Evolutionary conservation across 2,329 filamentous ascomycete genomes (phyloP).

Genomic region (Pyrenophora teres): DNA sequence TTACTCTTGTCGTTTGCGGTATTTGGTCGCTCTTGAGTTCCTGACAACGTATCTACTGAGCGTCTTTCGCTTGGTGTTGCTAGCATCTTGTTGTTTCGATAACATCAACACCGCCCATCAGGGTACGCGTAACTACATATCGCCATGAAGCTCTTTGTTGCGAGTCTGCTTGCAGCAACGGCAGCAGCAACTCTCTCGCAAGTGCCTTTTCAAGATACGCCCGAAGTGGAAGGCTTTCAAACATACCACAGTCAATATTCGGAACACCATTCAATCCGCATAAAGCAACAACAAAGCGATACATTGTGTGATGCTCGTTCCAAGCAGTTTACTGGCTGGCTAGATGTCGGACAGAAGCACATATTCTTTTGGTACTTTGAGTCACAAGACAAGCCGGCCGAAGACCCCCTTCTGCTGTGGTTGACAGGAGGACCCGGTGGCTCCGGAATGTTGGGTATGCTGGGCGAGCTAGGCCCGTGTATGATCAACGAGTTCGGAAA

Average conservation of each 20-base stretch:
- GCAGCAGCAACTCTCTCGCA: slow-evolving; percentile 27
- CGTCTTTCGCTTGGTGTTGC: neutral
- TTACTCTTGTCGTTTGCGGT: neutral
- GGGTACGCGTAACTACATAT: neutral
- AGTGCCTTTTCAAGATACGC: slow-evolving; percentile 36
- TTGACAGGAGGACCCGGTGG: slow-evolving; percentile 49
- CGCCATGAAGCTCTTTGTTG: slow-evolving; percentile 24
- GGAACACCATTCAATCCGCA: slow-evolving; percentile 41
- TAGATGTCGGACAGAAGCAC: slow-evolving; percentile 49
- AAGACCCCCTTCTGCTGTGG: slow-evolving; percentile 49
- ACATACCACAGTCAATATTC: slow-evolving; percentile 40
- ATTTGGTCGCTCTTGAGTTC: neutral
- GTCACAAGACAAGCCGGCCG: slow-evolving; percentile 43
- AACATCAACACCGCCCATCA: slow-evolving; percentile 1
- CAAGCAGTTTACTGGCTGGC: slow-evolving; percentile 45
- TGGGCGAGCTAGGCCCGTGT: slow-evolving; percentile 48
- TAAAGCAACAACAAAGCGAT: slow-evolving; percentile 41
- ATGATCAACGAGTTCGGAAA: slow-evolving; percentile 47
- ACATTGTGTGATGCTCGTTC: slow-evolving; percentile 43
- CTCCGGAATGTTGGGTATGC: slow-evolving; percentile 44
- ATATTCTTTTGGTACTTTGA: slow-evolving; percentile 56
- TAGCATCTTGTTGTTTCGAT: neutral
- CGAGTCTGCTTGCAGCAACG: slow-evolving; percentile 13
- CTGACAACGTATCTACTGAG: neutral
- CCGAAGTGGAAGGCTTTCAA: slow-evolving; percentile 36